A percentile compares a stretch with the other conserved stretches of the same genome.
Conservation (phyloP, 2,329 filamentous ascomycete genomes). For the Aspergillus brasiliensis region DNA sequence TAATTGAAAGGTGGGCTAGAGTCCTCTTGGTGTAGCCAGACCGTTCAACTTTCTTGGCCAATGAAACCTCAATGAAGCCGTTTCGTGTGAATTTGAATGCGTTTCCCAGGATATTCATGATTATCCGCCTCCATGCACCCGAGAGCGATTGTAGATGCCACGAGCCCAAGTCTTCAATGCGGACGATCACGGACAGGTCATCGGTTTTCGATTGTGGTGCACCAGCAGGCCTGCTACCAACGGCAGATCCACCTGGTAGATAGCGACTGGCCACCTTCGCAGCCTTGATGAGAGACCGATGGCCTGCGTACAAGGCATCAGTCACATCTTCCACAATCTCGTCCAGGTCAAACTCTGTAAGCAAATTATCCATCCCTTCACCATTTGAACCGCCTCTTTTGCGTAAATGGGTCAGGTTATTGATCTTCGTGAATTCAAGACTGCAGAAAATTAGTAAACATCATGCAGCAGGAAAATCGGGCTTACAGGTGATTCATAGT, state of each 20-base stretch:
- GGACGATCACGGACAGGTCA: constrained; percentile 31
- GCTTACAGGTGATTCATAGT: constrained; percentile 45
- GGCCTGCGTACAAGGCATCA: constrained; percentile 31
- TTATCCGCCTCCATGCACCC: constrained; percentile 36
- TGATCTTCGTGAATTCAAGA: constrained; percentile 42
- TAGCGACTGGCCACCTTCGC: constrained; percentile 16
- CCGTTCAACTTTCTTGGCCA: constrained; percentile 21
- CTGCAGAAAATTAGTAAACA: constrained; percentile 17
- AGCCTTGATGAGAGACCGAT: constrained; percentile 17
- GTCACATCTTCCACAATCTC: constrained; percentile 34
- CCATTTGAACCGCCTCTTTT: constrained; percentile 7
- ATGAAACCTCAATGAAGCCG: constrained; percentile 35
- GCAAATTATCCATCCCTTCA: constrained; percentile 25
- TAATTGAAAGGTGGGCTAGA: constrained; percentile 48
- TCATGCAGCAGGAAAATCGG: accelerated
- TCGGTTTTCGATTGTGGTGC: constrained; percentile 2
- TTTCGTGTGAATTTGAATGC: constrained; percentile 40
- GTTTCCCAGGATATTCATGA: constrained; percentile 43
- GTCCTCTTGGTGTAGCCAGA: constrained; percentile 13
- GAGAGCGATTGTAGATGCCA: constrained; percentile 35
- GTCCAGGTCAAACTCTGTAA: constrained; percentile 36
- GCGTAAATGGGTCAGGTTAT: constrained; percentile 26
- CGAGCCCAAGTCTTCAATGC: constrained; percentile 28
- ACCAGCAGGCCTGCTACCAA: constrained; percentile 5
- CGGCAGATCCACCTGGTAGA: constrained; percentile 12